Evolutionary conservation across 2,329 filamentous ascomycete species (phyloP), one percentile per base, ranked within the genome.

Genomic region (Periconia macrospinosa): DNA sequence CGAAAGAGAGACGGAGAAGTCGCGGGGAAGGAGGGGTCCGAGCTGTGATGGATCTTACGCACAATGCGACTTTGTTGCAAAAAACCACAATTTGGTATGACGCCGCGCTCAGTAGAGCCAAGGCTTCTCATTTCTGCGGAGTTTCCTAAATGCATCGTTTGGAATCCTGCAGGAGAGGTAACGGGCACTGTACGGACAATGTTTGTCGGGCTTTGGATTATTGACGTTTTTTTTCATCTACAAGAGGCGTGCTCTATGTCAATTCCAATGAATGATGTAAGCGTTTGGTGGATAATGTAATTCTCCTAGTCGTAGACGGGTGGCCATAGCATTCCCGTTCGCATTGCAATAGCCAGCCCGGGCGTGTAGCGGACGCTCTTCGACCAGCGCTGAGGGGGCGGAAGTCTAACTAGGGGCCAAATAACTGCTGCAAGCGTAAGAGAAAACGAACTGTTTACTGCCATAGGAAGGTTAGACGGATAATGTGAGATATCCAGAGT

Each of bases 91-190:
- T 27, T 27, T 5, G 23, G 23, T 27, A 27, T 8, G 23, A 27
- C 8, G 5, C 23, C 23, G 23, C 3, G 23, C 23, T 27, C 23
- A 27, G 23, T 27, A 8, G 8, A 27, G 8, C 5, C 8, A 27
- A 27, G 23, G 8, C 8, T 27, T 27, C 23, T 27, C 23, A 14
- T 17, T 11, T 40, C 30, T 49, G 53, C 53, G 41, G 30, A 30
- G n/a, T 30, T 46, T 51, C 30, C 48, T 55, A 46, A 49, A 51
- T 52, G 41, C 27, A 41, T 19, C 44, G 17, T 37, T 33, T 11
- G 8, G 23, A 44, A 30, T n/a, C 35, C 14, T 33, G 45, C 37
- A n/a, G 40, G 42, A 19, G 46, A 41, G 33, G 33, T 23, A 27
- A n/a, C 14, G 27, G 27, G 18, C 43, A 42, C 18, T 30, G 17